Percentiles rank a stretch among this genome's conserved stretches.
phyloP scores from a whole-genome alignment of 768 basidiomycete species.

The Suillus americanus region DNA sequence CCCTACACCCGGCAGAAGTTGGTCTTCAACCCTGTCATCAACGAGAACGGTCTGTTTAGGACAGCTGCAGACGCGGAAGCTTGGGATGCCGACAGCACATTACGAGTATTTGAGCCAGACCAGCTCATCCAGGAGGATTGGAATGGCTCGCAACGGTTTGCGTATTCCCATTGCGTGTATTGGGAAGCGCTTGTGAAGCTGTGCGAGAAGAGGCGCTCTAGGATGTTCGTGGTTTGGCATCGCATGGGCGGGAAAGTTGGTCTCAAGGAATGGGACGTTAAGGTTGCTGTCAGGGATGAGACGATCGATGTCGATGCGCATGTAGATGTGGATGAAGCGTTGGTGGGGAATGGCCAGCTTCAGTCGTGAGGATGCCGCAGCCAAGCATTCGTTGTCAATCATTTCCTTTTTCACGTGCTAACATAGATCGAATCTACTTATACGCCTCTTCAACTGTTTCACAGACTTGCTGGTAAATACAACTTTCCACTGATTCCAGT shows the following conservation, averaged over 20 bases:
- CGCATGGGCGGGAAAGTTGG: conserved; percentile 69
- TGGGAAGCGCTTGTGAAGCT: conserved; percentile 65
- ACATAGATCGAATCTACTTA: neutral
- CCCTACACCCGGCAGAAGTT: conserved; percentile 76
- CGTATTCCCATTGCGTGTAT: conserved; percentile 73
- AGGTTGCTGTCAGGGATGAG: conserved; percentile 34
- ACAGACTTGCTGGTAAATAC: neutral
- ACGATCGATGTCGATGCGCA: neutral
- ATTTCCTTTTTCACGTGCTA: neutral
- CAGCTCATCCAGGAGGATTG: conserved; percentile 72
- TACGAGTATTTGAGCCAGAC: conserved; percentile 57
- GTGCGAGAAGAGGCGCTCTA: conserved; percentile 48
- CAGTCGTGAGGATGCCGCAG: neutral
- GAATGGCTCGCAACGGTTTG: conserved; percentile 65
- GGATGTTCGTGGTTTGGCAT: conserved; percentile 63
- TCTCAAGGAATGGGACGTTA: conserved; percentile 78
- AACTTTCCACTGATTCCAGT: neutral
- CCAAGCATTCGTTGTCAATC: neutral
- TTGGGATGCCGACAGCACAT: too few relatives aligned
- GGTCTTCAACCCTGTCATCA: conserved; percentile 62
- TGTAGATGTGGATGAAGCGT: too few relatives aligned
- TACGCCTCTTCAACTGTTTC: neutral
- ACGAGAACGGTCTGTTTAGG: conserved; percentile 25
- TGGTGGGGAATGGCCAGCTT: neutral
- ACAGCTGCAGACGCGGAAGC: conserved; percentile 21